phyloP scores from a whole-genome alignment of 1,284 basidiomycete genomes.

The Caloboletus inedulis region DNA sequence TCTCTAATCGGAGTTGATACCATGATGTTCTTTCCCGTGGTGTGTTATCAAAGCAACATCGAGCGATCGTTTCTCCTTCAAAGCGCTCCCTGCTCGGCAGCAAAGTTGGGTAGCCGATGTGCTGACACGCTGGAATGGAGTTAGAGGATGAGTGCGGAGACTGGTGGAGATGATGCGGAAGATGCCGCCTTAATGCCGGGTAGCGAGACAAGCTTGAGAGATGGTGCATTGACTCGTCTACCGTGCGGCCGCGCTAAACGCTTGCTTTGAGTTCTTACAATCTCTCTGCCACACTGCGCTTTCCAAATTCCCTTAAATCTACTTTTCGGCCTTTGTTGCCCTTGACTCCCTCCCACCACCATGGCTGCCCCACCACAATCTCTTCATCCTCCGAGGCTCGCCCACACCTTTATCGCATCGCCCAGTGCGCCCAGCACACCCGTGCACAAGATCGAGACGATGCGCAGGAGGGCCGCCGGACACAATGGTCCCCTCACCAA shows the following conservation, averaged over 20 bases:
- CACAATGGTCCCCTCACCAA: constrained; percentile 89
- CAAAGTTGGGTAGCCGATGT: background rate
- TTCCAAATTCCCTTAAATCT: constrained; percentile 16
- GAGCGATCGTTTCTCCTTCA: background rate
- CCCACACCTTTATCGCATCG: constrained; percentile 63
- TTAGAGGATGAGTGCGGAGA: constrained; percentile 21
- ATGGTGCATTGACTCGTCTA: background rate
- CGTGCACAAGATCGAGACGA: constrained; percentile 85
- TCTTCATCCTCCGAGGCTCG: constrained; percentile 71
- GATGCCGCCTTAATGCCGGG: constrained; percentile 26
- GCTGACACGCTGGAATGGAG: constrained; percentile 9
- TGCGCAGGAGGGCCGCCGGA: constrained; percentile 89
- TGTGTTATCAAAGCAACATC: constrained; percentile 3
- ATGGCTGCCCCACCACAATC: constrained; percentile 41
- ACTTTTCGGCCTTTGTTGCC: background rate
- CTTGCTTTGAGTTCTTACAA: constrained; percentile 2
- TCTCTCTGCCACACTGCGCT: background rate
- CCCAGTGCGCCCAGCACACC: constrained; percentile 78
- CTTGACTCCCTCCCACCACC: constrained; percentile 28
- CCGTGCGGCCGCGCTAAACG: background rate
- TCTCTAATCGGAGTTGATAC: constrained; percentile 51
- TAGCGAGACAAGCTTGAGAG: background rate
- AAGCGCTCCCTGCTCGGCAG: background rate
- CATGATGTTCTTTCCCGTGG: background rate
- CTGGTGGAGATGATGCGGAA: constrained; percentile 15